A percentile compares a stretch with the other conserved stretches of the same genome.
phyloP scores from a whole-genome alignment of 495 filamentous ascomycete genomes.

The Penicillium fimorum region DNA sequence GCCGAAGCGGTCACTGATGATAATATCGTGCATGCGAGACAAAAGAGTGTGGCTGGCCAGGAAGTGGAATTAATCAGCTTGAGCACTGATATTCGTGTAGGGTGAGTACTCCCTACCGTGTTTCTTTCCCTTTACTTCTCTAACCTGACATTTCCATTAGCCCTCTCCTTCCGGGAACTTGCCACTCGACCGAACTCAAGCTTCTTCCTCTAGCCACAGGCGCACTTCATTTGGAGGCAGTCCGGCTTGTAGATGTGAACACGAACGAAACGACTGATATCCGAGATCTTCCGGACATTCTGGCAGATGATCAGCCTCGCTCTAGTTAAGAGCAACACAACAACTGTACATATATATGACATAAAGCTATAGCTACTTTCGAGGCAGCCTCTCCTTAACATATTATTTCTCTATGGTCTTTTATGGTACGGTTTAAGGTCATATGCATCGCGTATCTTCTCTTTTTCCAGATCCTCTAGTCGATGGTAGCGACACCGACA shows the following conservation, averaged over 20 bases:
- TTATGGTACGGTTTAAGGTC: neutral
- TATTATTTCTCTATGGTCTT: neutral
- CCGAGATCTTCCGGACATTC: constrained; percentile 71
- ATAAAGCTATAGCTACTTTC: neutral
- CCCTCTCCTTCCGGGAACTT: constrained; percentile 71
- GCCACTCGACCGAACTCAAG: constrained; percentile 74
- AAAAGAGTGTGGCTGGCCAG: constrained; percentile 70
- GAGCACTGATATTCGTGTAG: constrained; percentile 79
- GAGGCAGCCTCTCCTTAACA: neutral
- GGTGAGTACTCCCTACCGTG: constrained; percentile 48
- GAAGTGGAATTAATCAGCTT: constrained; percentile 73
- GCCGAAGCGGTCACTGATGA: constrained; percentile 85
- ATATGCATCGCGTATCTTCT: too few relatives aligned
- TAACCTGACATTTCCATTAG: constrained; percentile 34
- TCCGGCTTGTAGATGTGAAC: constrained; percentile 78
- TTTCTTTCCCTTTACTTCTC: neutral
- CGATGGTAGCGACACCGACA: too few relatives aligned
- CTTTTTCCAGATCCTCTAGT: too few relatives aligned
- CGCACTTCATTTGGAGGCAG: constrained; percentile 71
- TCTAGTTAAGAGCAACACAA: neutral
- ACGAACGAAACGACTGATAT: constrained; percentile 82
- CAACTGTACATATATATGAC: constrained; percentile 8
- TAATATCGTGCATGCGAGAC: constrained; percentile 77
- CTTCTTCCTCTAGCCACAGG: constrained; percentile 77
- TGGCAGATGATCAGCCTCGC: constrained; percentile 48